phyloP scores from a whole-genome alignment of 805 yeast species.

The Brettanomyces bruxellensis region DNA sequence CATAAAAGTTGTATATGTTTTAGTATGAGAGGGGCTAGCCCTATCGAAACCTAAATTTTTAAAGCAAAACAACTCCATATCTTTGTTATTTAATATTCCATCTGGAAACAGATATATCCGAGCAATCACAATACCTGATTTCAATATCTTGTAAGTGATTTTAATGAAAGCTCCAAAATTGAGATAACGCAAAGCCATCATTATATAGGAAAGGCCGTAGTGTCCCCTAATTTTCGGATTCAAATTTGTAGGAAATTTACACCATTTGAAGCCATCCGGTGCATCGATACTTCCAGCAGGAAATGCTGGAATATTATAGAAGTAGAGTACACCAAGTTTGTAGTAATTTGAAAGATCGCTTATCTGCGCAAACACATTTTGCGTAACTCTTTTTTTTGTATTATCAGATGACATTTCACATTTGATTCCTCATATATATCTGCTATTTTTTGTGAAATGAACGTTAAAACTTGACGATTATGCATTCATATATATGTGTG shows the following conservation, averaged over 20 bases:
- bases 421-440: no score
- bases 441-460: no score
- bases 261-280: slow-evolving; percentile 47
- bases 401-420: no score
- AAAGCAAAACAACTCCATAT: neutral
- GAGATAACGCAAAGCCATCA: slow-evolving; percentile 35
- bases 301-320: slow-evolving; percentile 33
- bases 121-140: slow-evolving; percentile 20
- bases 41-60: slow-evolving; percentile 25
- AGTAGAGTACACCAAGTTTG: slow-evolving; percentile 42
- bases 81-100: slow-evolving; percentile 30
- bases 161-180: slow-evolving; percentile 30
- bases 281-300: slow-evolving; percentile 29
- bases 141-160: slow-evolving; percentile 33
- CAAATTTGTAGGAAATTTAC: slow-evolving; percentile 35
- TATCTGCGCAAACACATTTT: slow-evolving; percentile 15
- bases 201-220: slow-evolving; percentile 8
- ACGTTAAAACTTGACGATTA: no score
- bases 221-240: slow-evolving; percentile 3
- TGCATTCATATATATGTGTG: no score
- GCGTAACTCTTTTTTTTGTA: neutral
- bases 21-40: slow-evolving; percentile 25
- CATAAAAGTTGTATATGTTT: slow-evolving; percentile 25
- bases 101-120: slow-evolving; percentile 41
- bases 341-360: slow-evolving; percentile 31